A percentile compares a stretch with the other conserved stretches of the same genome.
Evolutionary conservation across 2,329 filamentous ascomycete genomes (phyloP).

Genomic region (Fusarium neocosmosporiellum): DNA sequence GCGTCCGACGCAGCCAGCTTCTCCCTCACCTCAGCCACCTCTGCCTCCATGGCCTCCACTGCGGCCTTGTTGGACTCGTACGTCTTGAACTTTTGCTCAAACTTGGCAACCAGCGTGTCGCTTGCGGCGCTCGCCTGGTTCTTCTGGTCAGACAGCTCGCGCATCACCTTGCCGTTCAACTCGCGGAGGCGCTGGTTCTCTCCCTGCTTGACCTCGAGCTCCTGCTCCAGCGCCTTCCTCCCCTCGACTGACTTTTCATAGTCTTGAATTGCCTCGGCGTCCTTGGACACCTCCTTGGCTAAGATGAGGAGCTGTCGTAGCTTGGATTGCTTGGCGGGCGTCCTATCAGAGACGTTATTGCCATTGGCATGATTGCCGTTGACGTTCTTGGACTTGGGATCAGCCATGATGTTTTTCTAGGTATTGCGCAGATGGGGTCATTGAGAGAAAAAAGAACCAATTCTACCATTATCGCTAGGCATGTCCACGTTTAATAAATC

Average conservation of each 20-base stretch:
- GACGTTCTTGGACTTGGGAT: conserved; percentile 42
- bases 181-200: conserved; percentile 41
- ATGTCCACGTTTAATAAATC: conserved; percentile 36
- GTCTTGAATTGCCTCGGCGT: conserved; percentile 42
- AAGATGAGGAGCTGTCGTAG: conserved; percentile 42
- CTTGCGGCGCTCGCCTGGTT: conserved; percentile 31
- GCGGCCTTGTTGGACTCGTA: conserved; percentile 42
- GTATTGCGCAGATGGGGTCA: conserved; percentile 5
- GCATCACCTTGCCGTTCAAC: conserved; percentile 40
- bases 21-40: conserved; percentile 56
- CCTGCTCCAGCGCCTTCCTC: conserved; percentile 35
- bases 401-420: conserved; percentile 37
- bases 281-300: conserved; percentile 44
- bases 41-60: conserved; percentile 57
- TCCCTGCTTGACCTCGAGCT: conserved; percentile 38
- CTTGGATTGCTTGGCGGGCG: conserved; percentile 37
- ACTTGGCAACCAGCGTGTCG: conserved; percentile 37
- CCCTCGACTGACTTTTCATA: conserved; percentile 40
- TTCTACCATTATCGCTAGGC: conserved; percentile 23
- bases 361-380: conserved; percentile 36
- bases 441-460: conserved; percentile 16
- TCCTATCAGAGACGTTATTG: conserved; percentile 29
- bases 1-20: conserved; percentile 53
- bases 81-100: conserved; percentile 41
- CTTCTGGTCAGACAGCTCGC: conserved; percentile 39